These are phyloP conservation scores for Phlebiopsis gigantea DNA, from an alignment of 768 basidiomycete species.

Conservation along the genomic window DNA sequence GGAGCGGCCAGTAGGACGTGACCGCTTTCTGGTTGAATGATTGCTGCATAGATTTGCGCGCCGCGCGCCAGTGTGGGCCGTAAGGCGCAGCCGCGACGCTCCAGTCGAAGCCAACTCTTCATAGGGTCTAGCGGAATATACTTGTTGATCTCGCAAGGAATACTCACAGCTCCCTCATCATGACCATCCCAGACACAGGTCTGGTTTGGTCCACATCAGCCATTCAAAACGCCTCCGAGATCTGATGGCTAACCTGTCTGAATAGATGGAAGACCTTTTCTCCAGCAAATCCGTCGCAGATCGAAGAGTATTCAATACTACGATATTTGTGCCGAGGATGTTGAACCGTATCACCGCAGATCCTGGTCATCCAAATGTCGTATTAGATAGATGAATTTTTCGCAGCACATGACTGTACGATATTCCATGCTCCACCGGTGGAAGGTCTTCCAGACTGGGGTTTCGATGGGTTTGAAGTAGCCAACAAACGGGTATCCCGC, in stretches of 20 bases:
- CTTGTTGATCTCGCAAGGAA: too few species aligned
- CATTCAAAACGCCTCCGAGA: not conserved
- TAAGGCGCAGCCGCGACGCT: too few species aligned
- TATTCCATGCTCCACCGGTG: not conserved
- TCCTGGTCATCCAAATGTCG: slow-evolving; percentile 5
- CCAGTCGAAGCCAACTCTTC: too few species aligned
- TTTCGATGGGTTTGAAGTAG: not conserved
- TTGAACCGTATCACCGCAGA: slow-evolving; percentile 15
- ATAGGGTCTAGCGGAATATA: too few species aligned
- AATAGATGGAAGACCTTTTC: slow-evolving; percentile 18
- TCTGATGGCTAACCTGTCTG: slow-evolving; percentile 8
- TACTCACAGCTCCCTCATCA: too few species aligned
- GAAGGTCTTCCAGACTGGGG: not conserved
- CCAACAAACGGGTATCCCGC: not conserved
- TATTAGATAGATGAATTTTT: not conserved
- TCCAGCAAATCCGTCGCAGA: slow-evolving; percentile 16
- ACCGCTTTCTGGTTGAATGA: too few species aligned
- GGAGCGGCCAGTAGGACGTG: too few species aligned
- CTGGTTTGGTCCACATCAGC: too few species aligned
- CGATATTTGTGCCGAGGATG: slow-evolving; percentile 8
- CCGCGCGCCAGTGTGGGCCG: too few species aligned
- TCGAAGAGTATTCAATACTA: slow-evolving; percentile 13
- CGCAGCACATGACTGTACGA: not conserved
- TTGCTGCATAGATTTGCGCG: too few species aligned
- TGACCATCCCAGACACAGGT: too few species aligned